These are phyloP conservation scores for Neoboletus subvelutipes DNA, from an alignment of 768 basidiomycete genomes.

Conservation along the genomic window DNA sequence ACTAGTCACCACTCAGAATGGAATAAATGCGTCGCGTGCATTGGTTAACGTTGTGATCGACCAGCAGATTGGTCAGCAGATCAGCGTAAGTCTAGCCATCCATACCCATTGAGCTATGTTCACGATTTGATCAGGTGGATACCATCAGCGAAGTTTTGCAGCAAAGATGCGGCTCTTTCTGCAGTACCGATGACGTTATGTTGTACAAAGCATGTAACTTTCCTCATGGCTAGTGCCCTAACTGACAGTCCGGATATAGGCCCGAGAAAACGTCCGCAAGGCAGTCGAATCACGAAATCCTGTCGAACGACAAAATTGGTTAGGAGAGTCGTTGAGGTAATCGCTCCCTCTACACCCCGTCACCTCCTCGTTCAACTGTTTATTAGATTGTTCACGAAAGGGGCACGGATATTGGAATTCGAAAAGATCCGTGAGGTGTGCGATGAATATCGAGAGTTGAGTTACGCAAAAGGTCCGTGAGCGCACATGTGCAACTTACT, in stretches of 20 bases:
- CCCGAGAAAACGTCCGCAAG: conserved; percentile 89
- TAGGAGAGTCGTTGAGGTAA: conserved; percentile 86
- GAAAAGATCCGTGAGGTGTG: conserved; percentile 84
- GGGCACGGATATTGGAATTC: conserved; percentile 78
- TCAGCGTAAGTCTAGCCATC: conserved; percentile 60
- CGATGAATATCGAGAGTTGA: conserved; percentile 84
- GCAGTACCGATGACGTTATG: conserved; percentile 97
- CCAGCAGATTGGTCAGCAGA: conserved; percentile 96
- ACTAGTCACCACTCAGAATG: conserved; percentile 80
- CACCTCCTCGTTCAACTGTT: conserved; percentile 4
- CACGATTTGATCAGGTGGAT: conserved; percentile 65
- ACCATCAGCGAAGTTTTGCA: conserved; percentile 95
- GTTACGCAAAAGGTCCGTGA: conserved; percentile 73
- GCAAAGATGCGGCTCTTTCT: conserved; percentile 94
- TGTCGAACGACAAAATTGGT: conserved; percentile 71
- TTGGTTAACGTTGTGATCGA: conserved; percentile 96
- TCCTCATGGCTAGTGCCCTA: conserved; percentile 1
- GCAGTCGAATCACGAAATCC: conserved; percentile 79
- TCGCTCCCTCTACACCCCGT: conserved; percentile 4
- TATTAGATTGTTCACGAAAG: conserved; percentile 81
- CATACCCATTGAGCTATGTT: background rate
- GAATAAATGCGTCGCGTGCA: conserved; percentile 83
- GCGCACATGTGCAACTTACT: background rate
- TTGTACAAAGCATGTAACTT: conserved; percentile 75
- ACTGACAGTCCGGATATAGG: conserved; percentile 44